A percentile compares a stretch with the other conserved stretches of the same genome.
These are phyloP conservation scores for Luzula sylvatica DNA, from an alignment of 176 grass and related monocot genomes.

Conservation along the genomic window DNA sequence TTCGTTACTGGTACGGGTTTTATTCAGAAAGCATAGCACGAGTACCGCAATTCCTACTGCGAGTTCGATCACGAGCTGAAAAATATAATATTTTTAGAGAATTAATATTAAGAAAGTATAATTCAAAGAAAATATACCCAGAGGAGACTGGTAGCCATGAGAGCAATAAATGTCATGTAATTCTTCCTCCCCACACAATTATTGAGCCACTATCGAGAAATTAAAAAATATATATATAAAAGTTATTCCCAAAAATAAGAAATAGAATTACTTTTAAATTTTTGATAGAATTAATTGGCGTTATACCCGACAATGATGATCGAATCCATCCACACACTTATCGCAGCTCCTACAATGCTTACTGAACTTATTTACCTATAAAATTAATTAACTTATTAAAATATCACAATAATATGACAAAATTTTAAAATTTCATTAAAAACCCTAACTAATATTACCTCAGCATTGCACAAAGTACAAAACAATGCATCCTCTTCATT, in stretches of 20 bases:
- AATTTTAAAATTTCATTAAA: not conserved
- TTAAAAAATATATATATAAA: slow-evolving; percentile 17
- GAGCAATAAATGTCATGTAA: slow-evolving; percentile 77
- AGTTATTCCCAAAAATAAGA: slow-evolving; percentile 8
- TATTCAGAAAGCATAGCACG: slow-evolving; percentile 67
- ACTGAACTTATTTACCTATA: slow-evolving; percentile 83
- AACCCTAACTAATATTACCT: slow-evolving; percentile 39
- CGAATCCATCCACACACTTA: slow-evolving; percentile 99
- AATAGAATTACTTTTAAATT: not conserved
- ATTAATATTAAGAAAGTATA: slow-evolving; percentile 20
- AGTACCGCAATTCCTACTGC: slow-evolving; percentile 80
- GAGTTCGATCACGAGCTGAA: slow-evolving; percentile 88
- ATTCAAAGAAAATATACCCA: slow-evolving; percentile 51
- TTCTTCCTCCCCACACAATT: slow-evolving; percentile 97
- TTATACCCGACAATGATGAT: slow-evolving; percentile 90
- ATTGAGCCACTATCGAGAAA: slow-evolving; percentile 80
- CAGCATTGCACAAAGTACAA: slow-evolving; percentile 93
- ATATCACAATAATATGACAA: not conserved
- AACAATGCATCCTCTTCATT: slow-evolving; percentile 81
- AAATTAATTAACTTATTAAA: slow-evolving; percentile 9
- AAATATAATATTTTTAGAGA: slow-evolving; percentile 25
- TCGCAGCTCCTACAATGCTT: slow-evolving; percentile 99
- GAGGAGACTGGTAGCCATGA: slow-evolving; percentile 85
- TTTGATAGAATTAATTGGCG: too few species aligned
- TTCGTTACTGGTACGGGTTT: slow-evolving; percentile 37